Evolutionary conservation across 495 filamentous ascomycete genomes (phyloP).

Genomic region (Xylaria castorea): DNA sequence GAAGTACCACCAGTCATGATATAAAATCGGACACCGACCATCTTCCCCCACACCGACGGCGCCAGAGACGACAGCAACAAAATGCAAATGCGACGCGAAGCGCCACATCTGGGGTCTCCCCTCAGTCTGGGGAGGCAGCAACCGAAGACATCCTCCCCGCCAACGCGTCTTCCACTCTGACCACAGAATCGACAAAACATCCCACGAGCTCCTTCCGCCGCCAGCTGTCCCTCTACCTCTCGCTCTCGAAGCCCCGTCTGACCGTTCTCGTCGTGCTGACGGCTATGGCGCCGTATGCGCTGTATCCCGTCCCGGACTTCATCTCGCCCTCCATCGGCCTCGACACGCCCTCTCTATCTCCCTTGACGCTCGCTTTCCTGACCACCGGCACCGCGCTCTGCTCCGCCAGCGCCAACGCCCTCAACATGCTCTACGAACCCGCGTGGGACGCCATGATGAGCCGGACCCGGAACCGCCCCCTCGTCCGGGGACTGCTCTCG

Average conservation of each 20-base stretch:
- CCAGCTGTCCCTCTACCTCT: conserved; percentile 81
- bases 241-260: conserved; percentile 92
- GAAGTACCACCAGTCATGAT: conserved; percentile 25
- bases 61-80: conserved; percentile 35
- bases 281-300: conserved; percentile 87
- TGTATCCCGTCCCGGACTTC: conserved; percentile 85
- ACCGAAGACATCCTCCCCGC: conserved; percentile 60
- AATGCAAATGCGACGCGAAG: not conserved
- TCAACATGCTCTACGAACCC: conserved; percentile 97
- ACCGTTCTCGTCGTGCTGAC: conserved; percentile 91
- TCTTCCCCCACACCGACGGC: conserved; percentile 52
- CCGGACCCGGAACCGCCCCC: conserved; percentile 85
- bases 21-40: conserved; percentile 19
- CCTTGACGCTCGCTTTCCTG: conserved; percentile 90
- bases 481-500: conserved; percentile 83
- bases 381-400: conserved; percentile 87
- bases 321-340: conserved; percentile 70
- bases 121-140: not conserved
- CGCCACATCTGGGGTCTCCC: not conserved
- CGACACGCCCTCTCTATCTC: conserved; percentile 80
- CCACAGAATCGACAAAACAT: conserved; percentile 72
- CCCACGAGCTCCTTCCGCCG: conserved; percentile 74
- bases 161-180: conserved; percentile 84
- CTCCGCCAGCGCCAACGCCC: conserved; percentile 84
- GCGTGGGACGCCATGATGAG: conserved; percentile 90